Evolutionary conservation across 352 stramenopile genomes (phyloP).

Genomic region (Globisporangium perplexum): DNA sequence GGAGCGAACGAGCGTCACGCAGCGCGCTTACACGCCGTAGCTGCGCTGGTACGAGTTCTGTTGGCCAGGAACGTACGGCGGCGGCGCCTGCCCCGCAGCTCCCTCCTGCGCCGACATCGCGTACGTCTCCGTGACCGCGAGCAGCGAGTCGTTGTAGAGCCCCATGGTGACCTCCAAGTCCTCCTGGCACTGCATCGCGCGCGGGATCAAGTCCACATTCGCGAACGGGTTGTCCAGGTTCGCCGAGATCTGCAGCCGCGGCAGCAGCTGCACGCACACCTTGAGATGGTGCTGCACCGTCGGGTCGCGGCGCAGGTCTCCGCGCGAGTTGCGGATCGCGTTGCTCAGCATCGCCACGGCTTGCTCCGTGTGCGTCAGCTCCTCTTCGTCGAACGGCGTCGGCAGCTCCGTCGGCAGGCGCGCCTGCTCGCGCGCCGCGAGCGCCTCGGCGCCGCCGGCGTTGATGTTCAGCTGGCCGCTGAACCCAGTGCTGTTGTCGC

Average conservation of each 20-base stretch:
- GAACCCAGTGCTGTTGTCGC: slow-evolving; percentile 15
- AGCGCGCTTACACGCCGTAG: slow-evolving; percentile 63
- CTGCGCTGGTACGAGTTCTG: slow-evolving; percentile 88
- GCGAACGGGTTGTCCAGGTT: slow-evolving; percentile 88
- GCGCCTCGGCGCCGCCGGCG: slow-evolving; percentile 63
- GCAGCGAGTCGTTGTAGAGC: slow-evolving; percentile 86
- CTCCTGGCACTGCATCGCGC: slow-evolving; percentile 86
- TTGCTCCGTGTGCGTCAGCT: slow-evolving; percentile 82
- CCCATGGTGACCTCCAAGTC: slow-evolving; percentile 84
- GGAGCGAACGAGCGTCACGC: no score
- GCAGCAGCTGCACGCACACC: slow-evolving; percentile 82
- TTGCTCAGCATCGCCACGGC: slow-evolving; percentile 67
- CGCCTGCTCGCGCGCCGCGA: slow-evolving; percentile 72
- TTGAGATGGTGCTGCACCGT: slow-evolving; percentile 85
- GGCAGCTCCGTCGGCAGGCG: slow-evolving; percentile 77
- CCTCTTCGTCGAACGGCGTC: slow-evolving; percentile 81
- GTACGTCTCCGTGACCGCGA: slow-evolving; percentile 84
- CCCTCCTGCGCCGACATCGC: slow-evolving; percentile 70
- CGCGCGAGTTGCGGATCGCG: slow-evolving; percentile 75
- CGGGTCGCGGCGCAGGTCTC: slow-evolving; percentile 71
- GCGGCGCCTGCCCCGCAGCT: slow-evolving; percentile 43
- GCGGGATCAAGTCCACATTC: slow-evolving; percentile 82
- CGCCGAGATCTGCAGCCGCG: slow-evolving; percentile 82
- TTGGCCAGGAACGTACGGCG: slow-evolving; percentile 84
- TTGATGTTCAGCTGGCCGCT: slow-evolving; percentile 51